These are phyloP conservation scores for Trichoderma simmonsii DNA, from an alignment of 2,329 filamentous ascomycete species.

Conservation along the genomic window DNA sequence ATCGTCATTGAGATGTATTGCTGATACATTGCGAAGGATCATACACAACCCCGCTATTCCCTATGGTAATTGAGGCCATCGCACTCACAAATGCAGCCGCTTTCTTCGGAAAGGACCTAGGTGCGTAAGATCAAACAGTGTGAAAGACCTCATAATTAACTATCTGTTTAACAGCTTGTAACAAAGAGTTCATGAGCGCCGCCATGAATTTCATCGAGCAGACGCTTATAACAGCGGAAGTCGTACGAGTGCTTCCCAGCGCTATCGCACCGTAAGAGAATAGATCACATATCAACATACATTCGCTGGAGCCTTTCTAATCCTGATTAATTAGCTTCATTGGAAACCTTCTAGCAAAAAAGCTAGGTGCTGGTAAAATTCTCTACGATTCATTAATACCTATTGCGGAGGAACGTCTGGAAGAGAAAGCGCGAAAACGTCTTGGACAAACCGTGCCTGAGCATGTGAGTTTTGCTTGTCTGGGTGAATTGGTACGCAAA, in stretches of 20 bases:
- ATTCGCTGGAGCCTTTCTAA: not conserved
- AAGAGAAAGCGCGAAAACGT: not conserved
- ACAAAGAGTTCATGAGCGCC: not conserved
- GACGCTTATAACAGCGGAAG: not conserved
- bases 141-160: not conserved
- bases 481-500: not conserved
- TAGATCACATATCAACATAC: not conserved
- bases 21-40: not conserved
- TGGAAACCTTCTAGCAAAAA: not conserved
- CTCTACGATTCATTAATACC: not conserved
- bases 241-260: not conserved
- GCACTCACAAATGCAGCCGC: not conserved
- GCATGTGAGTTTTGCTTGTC: not conserved
- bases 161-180: not conserved
- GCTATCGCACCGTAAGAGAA: not conserved
- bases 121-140: not conserved
- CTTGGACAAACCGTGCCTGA: not conserved
- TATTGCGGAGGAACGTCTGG: not conserved
- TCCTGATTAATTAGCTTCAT: not conserved
- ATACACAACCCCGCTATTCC: not conserved
- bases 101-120: not conserved
- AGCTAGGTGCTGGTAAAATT: not conserved
- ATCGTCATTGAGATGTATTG: not conserved
- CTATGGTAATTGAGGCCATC: not conserved
- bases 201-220: conserved; percentile 2